Evolutionary conservation across 2,329 filamentous ascomycete genomes (phyloP).

Genomic region (Penicillium brasilianum): DNA sequence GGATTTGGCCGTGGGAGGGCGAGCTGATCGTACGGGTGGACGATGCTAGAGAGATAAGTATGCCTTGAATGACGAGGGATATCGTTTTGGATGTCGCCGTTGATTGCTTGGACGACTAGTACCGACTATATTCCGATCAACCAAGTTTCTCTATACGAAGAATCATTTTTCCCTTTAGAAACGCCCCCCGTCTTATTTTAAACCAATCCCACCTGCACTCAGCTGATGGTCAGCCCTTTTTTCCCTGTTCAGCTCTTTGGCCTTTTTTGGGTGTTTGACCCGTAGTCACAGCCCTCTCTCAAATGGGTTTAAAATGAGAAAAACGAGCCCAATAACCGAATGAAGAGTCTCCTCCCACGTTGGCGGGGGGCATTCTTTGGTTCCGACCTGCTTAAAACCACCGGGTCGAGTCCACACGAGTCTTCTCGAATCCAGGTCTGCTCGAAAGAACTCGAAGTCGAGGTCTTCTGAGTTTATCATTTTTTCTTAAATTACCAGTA

Average conservation of each 20-base stretch:
- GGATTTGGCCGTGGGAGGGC: not conserved
- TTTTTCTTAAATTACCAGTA: no score
- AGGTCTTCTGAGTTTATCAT: no score
- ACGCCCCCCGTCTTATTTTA: not conserved
- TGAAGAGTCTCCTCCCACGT: not conserved
- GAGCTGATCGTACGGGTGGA: not conserved
- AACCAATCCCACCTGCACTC: slow-evolving; percentile 8
- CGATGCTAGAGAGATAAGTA: not conserved
- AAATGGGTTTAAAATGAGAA: not conserved
- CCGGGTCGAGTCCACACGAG: not conserved
- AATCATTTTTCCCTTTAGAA: not conserved
- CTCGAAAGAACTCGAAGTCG: not conserved
- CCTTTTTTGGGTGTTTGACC: not conserved
- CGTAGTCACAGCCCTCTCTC: not conserved
- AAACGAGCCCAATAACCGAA: not conserved
- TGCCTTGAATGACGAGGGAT: not conserved
- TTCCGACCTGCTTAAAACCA: slow-evolving; percentile 1
- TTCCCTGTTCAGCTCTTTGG: slow-evolving; percentile 2
- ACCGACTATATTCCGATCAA: not conserved
- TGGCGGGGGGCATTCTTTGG: not conserved
- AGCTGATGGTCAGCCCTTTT: slow-evolving; percentile 11
- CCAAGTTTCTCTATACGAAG: not conserved
- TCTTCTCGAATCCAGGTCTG: not conserved
- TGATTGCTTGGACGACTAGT: not conserved
- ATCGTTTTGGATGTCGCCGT: not conserved